Evolutionary conservation across 2,329 filamentous ascomycete genomes (phyloP), one percentile per base, ranked within the genome.

Genomic region (Aspergillus transmontanensis): DNA sequence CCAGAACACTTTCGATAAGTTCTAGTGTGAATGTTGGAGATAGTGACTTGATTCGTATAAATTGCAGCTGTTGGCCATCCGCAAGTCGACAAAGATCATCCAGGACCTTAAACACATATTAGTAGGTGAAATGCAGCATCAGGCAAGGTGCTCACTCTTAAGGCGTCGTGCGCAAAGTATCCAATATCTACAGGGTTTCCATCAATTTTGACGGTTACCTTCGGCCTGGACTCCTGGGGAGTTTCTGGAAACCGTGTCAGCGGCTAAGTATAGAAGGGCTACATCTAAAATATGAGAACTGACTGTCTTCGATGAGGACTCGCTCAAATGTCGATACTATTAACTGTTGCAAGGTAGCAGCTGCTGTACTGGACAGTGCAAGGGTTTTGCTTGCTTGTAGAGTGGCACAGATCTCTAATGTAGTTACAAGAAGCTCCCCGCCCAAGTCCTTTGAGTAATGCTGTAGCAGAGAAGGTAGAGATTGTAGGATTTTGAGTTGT

Each of bases 251-350:
- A 43, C 26, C 39, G 36, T 43, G 59, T 69, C 30, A 70, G 63
- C 30, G 45, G 50, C 34, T 30, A 50, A n/a, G 36, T 19, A 14
- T 19, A 10, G 43, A 43, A 12, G 53, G 46, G 39, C 45, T 30
- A 14, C 7, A 43, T 14, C 28, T 14, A 50, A 11, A 36, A 34
- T 23, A 32, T 32, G 2, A 23, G 36, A 14, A 83, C 87, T 76
- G 79, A 90, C 89, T 89, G 75, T 97, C 93, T 81, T 97, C 93
- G 6, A 82, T 81, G 0, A 89, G 86, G 2, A 97, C 93, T 76
- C 96, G 95, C 75, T 98, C 95, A 78, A 97, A 98, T 0, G 97
- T 91, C 0, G 92, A 90, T 36, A 95, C 92, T 9, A 98, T 89
- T 16, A 99, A 86, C 77, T 98, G 95, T 78, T 97, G 94, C 59